Conservation (phyloP, 148 eudicot genomes). For the Persicaria maculosa region DNA sequence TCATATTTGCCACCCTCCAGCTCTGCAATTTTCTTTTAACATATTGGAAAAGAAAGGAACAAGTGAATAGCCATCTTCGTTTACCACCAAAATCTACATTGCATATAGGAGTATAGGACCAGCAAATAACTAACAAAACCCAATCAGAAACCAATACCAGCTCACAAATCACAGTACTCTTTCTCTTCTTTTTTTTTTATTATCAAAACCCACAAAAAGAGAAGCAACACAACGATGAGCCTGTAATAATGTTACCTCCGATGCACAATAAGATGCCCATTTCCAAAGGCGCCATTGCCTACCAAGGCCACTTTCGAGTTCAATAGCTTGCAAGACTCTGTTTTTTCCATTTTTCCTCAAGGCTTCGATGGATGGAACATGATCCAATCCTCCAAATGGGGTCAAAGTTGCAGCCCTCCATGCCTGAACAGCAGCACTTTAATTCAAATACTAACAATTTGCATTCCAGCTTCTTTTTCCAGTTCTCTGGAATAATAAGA, state of each 20-base stretch:
- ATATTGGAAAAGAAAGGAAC: slow-evolving; percentile 11
- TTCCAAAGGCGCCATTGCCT: slow-evolving; percentile 93
- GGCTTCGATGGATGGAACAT: slow-evolving; percentile 70
- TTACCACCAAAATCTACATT: background rate
- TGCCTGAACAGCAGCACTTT: slow-evolving; percentile 43
- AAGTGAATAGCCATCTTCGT: slow-evolving; percentile 3
- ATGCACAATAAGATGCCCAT: slow-evolving; percentile 93
- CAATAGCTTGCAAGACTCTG: slow-evolving; percentile 84
- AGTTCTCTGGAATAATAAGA: background rate
- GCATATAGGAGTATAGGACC: background rate
- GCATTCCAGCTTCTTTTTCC: background rate
- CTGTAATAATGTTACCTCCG: slow-evolving; percentile 51
- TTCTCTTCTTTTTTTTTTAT: too few relatives aligned
- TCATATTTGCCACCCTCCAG: slow-evolving; percentile 88
- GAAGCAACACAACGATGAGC: background rate
- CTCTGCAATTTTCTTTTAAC: slow-evolving; percentile 79
- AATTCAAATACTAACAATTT: slow-evolving; percentile 14
- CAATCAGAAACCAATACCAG: background rate
- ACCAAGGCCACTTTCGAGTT: slow-evolving; percentile 80
- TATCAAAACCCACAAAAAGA: background rate
- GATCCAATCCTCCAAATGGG: slow-evolving; percentile 72
- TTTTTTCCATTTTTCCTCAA: slow-evolving; percentile 71
- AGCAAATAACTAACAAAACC: background rate
- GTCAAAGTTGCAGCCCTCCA: slow-evolving; percentile 89
- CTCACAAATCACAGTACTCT: background rate